Percentiles rank a stretch among this genome's conserved stretches.
Conservation (phyloP, 2,329 filamentous ascomycete genomes). For the Ceratocystis lukuohia region DNA sequence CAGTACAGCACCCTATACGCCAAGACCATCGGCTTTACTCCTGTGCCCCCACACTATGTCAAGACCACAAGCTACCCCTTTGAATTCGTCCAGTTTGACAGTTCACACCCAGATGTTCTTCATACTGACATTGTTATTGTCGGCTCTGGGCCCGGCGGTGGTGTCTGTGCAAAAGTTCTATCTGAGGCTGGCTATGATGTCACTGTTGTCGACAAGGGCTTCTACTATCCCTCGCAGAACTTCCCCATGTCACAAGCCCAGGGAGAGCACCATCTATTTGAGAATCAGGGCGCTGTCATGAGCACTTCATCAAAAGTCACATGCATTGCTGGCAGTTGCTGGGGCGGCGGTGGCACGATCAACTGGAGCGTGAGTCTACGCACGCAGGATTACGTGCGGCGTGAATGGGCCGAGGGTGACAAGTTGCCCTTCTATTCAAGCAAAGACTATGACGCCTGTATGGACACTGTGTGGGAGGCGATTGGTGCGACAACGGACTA, state of each 20-base stretch:
- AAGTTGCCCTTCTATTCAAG: slow-evolving; percentile 63
- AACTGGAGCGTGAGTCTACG: slow-evolving; percentile 63
- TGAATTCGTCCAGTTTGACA: slow-evolving; percentile 46
- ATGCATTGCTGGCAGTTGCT: slow-evolving; percentile 56
- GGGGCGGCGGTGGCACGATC: slow-evolving; percentile 76
- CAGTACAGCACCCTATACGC: slow-evolving; percentile 43
- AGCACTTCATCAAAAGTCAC: slow-evolving; percentile 45
- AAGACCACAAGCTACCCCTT: slow-evolving; percentile 41
- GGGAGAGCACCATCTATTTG: slow-evolving; percentile 52
- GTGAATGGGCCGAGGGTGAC: slow-evolving; percentile 59
- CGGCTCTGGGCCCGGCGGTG: slow-evolving; percentile 77
- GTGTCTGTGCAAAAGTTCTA: slow-evolving; percentile 66
- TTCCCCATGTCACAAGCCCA: slow-evolving; percentile 59
- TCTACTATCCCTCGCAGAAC: slow-evolving; percentile 57
- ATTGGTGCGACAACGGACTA: slow-evolving; percentile 60
- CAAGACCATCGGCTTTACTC: slow-evolving; percentile 43
- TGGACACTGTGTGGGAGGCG: slow-evolving; percentile 64
- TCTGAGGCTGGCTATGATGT: slow-evolving; percentile 63
- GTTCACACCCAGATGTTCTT: not conserved
- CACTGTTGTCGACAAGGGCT: slow-evolving; percentile 69
- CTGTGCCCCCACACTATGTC: slow-evolving; percentile 38
- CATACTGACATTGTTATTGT: slow-evolving; percentile 61
- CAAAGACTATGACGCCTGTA: slow-evolving; percentile 57
- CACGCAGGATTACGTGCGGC: slow-evolving; percentile 61
- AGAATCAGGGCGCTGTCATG: slow-evolving; percentile 46